These are phyloP conservation scores for Selaginella moellendorffii DNA, from an alignment of 75 land plant genomes.

Conservation along the genomic window DNA sequence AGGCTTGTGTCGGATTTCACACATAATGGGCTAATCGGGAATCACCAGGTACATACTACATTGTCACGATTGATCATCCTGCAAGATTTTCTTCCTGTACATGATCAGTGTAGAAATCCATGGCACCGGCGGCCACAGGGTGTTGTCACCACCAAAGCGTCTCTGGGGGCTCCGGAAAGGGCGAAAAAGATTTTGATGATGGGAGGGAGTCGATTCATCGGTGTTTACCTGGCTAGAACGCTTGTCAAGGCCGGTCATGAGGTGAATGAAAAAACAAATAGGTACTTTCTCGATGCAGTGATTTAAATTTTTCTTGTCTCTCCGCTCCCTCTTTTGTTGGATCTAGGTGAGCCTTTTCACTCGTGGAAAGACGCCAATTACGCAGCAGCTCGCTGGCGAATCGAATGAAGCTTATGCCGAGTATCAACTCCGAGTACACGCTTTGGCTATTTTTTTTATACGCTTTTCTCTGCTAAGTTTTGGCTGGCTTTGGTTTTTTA, in stretches of 20 bases:
- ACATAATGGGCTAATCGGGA: too few species aligned
- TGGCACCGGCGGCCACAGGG: too few species aligned
- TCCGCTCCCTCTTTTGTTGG: neutral
- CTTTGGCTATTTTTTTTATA: neutral
- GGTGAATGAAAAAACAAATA: too few species aligned
- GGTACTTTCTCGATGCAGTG: too few species aligned
- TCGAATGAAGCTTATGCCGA: conserved; percentile 58
- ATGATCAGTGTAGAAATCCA: too few species aligned
- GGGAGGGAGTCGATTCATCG: conserved; percentile 96
- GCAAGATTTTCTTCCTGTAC: too few species aligned
- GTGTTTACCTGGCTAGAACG: conserved; percentile 66
- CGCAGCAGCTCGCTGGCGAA: conserved; percentile 81
- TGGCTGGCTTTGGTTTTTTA: conserved; percentile 14
- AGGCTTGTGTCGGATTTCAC: neutral
- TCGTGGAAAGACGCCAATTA: conserved; percentile 77
- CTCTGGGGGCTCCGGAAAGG: neutral
- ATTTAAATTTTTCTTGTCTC: neutral
- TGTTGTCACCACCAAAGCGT: neutral
- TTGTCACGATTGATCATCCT: too few species aligned
- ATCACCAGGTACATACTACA: too few species aligned
- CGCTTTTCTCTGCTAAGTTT: neutral
- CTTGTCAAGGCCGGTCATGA: conserved; percentile 85
- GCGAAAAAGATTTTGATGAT: conserved; percentile 74
- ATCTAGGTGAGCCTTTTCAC: conserved; percentile 83
- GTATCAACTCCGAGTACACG: conserved; percentile 50